A percentile compares a stretch with the other conserved stretches of the same genome.
These are phyloP conservation scores for Cylindrotheca closterium DNA, from an alignment of 108 stramenopile species.

Conservation along the genomic window DNA sequence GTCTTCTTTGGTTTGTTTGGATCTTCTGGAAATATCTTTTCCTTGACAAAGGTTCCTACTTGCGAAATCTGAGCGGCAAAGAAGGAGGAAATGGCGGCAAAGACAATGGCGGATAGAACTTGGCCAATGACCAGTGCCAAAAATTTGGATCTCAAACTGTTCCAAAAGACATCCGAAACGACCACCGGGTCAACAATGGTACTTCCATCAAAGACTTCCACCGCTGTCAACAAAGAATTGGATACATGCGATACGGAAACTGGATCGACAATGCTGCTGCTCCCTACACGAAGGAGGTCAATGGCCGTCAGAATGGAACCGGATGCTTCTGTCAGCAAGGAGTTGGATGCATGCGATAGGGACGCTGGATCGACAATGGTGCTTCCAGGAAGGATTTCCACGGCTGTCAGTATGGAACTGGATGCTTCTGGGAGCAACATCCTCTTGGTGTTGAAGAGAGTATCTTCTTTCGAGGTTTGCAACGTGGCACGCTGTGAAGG, in stretches of 20 bases:
- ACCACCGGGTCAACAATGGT: slow-evolving; percentile 60
- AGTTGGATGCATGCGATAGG: slow-evolving; percentile 51
- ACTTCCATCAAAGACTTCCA: slow-evolving; percentile 59
- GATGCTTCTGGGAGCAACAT: slow-evolving; percentile 1
- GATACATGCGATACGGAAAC: background rate
- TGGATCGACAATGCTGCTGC: no score
- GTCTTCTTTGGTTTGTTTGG: background rate
- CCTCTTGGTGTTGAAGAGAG: no score
- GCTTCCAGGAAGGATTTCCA: slow-evolving; percentile 56
- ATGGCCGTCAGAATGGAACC: no score
- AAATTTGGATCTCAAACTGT: slow-evolving; percentile 33
- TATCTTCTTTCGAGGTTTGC: no score
- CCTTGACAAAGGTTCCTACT: slow-evolving; percentile 20
- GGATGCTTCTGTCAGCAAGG: no score
- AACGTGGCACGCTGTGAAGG: no score
- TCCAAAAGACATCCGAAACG: slow-evolving; percentile 63
- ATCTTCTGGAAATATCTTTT: slow-evolving; percentile 7
- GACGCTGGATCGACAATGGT: slow-evolving; percentile 58
- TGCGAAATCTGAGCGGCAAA: slow-evolving; percentile 32
- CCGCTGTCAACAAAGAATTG: slow-evolving; percentile 5
- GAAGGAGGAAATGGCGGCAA: slow-evolving; percentile 42
- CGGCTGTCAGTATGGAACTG: slow-evolving; percentile 9
- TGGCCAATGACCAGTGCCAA: slow-evolving; percentile 52
- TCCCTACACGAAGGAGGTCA: no score
- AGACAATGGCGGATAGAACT: slow-evolving; percentile 46